These are phyloP conservation scores for Epichloe elymi DNA, from an alignment of 2,329 filamentous ascomycete species.

Conservation along the genomic window DNA sequence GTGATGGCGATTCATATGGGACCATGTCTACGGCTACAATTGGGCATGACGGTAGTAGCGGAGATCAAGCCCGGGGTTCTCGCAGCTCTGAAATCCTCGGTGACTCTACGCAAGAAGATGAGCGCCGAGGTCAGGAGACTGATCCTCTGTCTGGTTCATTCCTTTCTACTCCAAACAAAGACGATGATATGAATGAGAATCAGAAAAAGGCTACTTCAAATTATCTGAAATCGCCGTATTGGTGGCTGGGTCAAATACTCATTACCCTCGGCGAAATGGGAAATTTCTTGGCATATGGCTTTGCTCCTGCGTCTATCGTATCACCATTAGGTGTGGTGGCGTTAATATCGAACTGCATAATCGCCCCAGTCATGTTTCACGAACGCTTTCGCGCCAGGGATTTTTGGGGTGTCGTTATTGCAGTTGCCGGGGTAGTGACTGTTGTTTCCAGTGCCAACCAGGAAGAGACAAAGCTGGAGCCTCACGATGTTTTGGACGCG, in stretches of 20 bases:
- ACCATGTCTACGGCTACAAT: conserved; percentile 14
- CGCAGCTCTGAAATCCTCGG: conserved; percentile 23
- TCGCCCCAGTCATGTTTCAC: conserved; percentile 87
- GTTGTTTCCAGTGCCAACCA: conserved; percentile 86
- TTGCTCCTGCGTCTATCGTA: conserved; percentile 93
- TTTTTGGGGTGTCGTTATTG: conserved; percentile 76
- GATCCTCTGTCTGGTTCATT: conserved; percentile 40
- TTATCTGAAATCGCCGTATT: conserved; percentile 85
- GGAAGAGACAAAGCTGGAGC: conserved; percentile 81
- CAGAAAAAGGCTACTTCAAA: conserved; percentile 38
- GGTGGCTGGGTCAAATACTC: conserved; percentile 88
- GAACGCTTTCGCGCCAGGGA: conserved; percentile 78
- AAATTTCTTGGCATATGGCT: conserved; percentile 95
- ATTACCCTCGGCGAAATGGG: conserved; percentile 90
- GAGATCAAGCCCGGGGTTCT: conserved; percentile 10
- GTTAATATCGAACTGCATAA: conserved; percentile 89
- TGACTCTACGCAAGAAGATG: conserved; percentile 5
- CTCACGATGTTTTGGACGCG: conserved; percentile 76
- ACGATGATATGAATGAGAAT: conserved; percentile 15
- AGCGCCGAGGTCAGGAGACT: conserved; percentile 26
- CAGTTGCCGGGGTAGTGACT: conserved; percentile 76
- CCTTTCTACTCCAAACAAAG: conserved; percentile 23
- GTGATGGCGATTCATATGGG: conserved; percentile 21
- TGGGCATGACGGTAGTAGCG: conserved; percentile 7
- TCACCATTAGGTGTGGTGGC: conserved; percentile 95